Base-by-base conservation (phyloP, 2,329 filamentous ascomycete species). In the Penicillium decumbens region DNA sequence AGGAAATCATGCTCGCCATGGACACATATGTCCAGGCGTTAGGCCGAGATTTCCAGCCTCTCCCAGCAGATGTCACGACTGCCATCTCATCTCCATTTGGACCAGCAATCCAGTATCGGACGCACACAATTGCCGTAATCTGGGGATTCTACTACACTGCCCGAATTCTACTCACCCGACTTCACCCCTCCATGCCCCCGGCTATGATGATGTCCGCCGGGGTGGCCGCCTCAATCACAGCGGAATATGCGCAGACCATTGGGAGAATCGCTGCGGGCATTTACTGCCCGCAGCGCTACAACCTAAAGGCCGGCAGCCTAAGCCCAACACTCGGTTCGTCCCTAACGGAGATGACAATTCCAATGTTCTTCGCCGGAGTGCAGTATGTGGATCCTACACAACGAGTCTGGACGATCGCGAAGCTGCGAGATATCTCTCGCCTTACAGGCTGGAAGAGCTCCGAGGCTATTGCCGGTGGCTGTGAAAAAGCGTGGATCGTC, bases 141-240 rank as follows among this genome's bases (percentile, higher is more conserved):
- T 95, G 90, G 89, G 83, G 88, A 64, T 86, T 91, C 56, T 91
- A 88, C 67, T 87, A 95, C 69, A 88, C 92, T 77, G 85, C 85
- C 0, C 78, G 89, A 41, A 92, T 97, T 49, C 79, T 91, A 46
- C 79, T 93, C n/a, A 77, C 92, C 51, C 81, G 93, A 29, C 79
- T 84, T 1, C 91, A 96, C 59, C 93, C 93, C 0, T 81, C 81
- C 23, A 96, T 96, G 90, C 92, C 91, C 0, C 89, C 92, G 0
- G 84, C 91, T 7, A 87, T 90, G 30, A 90, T 95, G 82, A 81
- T 90, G 61, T 90, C 93, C 2, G 89, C 89, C 0, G 87, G 85
- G 6, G 78, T 95, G 55, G 83, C 87, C 8, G 89, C 89, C 0
- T 75, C 75, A 12, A 80, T 87, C 43, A 96, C 92, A 0, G 81